Base-by-base conservation (phyloP, 2,329 filamentous ascomycete genomes). In the Aspergillus japonicus region DNA sequence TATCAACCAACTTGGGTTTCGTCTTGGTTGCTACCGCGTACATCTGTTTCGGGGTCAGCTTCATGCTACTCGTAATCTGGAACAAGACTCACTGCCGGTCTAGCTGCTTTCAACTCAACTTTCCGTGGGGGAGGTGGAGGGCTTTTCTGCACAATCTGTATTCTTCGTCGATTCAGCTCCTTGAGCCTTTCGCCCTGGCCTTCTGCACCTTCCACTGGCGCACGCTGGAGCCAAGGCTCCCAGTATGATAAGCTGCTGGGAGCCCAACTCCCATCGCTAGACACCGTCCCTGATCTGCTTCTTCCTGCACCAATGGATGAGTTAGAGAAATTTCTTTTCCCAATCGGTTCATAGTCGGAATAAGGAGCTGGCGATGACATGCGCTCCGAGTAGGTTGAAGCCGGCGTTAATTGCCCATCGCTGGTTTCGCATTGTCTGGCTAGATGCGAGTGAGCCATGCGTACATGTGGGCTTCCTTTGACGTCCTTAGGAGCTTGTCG, bases 1-100 rank as follows among this genome's bases (percentile, higher is more conserved):
- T 76, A 23, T 77, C 73, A 12, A 77, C 74, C 5, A 77, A 62
- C 54, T 73, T 76, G 2, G 74, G 74, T 49, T 73, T 73, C 7
- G 68, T 70, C 63, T 71, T 77, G 57, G 70, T 75, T 23, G 73
- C 72, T 31, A 77, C 69, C 8, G 71, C 70, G 50, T 74, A 70
- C 55, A 69, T 67, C 73, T 75, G 53, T 5, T 5, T 26, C 2
- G 35, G 16, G 50, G 50, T 66, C 19, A 66, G 58, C 52, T 57
- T 57, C 33, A 35, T 11, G 10, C n/a, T n/a, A 23, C 2, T 8
- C n/a, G 2, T 3, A 21, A 11, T 14, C 7, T 14, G 5, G n/a
- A 23, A 11, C 7, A 33, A 47, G 42, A 64, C 68, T 64, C 57
- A 73, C 70, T 57, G 72, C 64, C 47, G 65, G 63, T 50, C 65